phyloP scores from a whole-genome alignment of 2,329 filamentous ascomycete genomes.

The Dactylellina parvicollis region DNA sequence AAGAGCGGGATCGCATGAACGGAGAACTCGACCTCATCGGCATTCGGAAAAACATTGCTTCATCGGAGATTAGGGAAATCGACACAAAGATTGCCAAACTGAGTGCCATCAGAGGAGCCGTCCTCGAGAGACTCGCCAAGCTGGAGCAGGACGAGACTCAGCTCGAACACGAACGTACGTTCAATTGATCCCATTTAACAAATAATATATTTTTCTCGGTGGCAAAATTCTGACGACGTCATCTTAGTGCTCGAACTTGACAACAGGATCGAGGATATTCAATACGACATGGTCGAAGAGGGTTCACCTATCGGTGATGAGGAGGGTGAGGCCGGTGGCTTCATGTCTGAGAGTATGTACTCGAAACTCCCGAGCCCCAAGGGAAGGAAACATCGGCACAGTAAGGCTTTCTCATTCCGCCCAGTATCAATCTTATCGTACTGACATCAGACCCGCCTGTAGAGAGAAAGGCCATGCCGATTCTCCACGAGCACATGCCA shows the following conservation, averaged over 20 bases:
- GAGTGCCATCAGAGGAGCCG: conserved; percentile 89
- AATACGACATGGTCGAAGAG: conserved; percentile 66
- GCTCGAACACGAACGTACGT: conserved; percentile 85
- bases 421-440: neutral
- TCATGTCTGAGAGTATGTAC: conserved; percentile 99
- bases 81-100: conserved; percentile 96
- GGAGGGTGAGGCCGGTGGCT: conserved; percentile 67
- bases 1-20: conserved; percentile 80
- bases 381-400: conserved; percentile 64
- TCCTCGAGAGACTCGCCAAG: conserved; percentile 83
- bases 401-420: conserved; percentile 57
- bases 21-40: conserved; percentile 90
- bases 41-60: conserved; percentile 96
- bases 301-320: conserved; percentile 64
- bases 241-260: conserved; percentile 68
- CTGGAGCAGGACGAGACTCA: conserved; percentile 91
- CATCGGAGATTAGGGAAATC: conserved; percentile 93
- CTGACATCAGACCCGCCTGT: neutral
- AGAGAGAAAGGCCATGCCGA: conserved; percentile 82
- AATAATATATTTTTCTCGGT: too few species aligned
- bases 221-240: conserved; percentile 1
- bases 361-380: conserved; percentile 79
- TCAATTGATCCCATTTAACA: neutral
- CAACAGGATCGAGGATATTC: conserved; percentile 71
- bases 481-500: conserved; percentile 93